Conservation (phyloP, 2,329 filamentous ascomycete species). For the Mycosphaerella sp. region DNA sequence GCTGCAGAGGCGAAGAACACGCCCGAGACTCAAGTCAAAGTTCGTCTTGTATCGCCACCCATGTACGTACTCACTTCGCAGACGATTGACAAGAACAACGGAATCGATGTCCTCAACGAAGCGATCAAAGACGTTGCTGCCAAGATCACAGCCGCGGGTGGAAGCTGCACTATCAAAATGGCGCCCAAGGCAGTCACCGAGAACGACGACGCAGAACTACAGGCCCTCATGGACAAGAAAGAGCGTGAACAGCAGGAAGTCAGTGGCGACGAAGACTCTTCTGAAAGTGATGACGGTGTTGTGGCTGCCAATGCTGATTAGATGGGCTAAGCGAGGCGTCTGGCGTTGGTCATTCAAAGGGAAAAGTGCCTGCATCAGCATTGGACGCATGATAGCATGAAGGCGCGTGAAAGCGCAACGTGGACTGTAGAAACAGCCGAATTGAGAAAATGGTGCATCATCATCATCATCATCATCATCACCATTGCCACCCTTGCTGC, state of each 20-base stretch:
- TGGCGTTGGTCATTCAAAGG: conserved; percentile 12
- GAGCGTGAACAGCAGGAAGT: conserved; percentile 97
- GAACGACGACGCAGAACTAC: conserved; percentile 93
- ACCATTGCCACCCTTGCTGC: too few species aligned
- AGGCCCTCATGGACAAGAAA: conserved; percentile 98
- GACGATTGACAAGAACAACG: conserved; percentile 84
- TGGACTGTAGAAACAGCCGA: too few species aligned
- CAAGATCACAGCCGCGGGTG: conserved; percentile 72
- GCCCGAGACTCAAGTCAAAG: conserved; percentile 88
- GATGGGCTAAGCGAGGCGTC: conserved; percentile 16
- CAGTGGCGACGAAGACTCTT: conserved; percentile 93
- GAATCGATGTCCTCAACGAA: conserved; percentile 77
- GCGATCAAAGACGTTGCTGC: conserved; percentile 81
- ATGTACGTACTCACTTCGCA: conserved; percentile 95
- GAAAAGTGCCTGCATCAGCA: not conserved
- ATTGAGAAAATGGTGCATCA: too few species aligned
- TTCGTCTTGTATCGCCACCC: conserved; percentile 94
- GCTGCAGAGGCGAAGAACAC: conserved; percentile 92
- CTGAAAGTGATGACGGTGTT: conserved; percentile 87
- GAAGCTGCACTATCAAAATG: conserved; percentile 89
- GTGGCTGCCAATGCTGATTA: conserved; percentile 23
- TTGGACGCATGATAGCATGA: not conserved
- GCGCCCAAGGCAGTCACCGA: conserved; percentile 98
- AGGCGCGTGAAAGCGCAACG: too few species aligned
- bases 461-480: too few species aligned